Evolutionary conservation across 2,329 filamentous ascomycete species (phyloP).

Genomic region (Plectosphaerella cucumerina): DNA sequence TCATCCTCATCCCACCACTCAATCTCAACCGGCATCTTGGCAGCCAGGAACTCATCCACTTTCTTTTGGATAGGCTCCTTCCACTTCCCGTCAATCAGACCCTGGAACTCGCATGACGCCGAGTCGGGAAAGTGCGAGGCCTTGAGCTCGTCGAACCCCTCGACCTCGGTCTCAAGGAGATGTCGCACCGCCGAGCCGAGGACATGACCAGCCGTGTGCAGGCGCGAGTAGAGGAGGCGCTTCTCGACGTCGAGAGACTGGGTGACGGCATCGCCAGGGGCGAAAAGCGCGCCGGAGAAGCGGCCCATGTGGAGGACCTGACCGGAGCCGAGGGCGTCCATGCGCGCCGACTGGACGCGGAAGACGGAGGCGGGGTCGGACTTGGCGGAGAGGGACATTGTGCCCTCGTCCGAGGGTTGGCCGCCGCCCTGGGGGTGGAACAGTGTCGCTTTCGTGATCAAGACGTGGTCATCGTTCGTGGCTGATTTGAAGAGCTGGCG

Average conservation of each 20-base stretch:
- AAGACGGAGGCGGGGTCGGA: conserved; percentile 34
- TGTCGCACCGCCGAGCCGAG: conserved; percentile 63
- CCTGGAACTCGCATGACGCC: conserved; percentile 64
- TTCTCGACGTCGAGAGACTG: conserved; percentile 59
- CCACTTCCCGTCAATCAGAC: conserved; percentile 59
- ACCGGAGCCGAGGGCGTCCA: conserved; percentile 41
- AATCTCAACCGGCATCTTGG: conserved; percentile 55
- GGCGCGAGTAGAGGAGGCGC: conserved; percentile 59
- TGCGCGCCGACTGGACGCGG: conserved; percentile 53
- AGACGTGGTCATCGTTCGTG: conserved; percentile 45
- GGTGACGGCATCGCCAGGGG: conserved; percentile 36
- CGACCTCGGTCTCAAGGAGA: conserved; percentile 47
- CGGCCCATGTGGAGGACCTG: conserved; percentile 63
- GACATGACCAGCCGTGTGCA: conserved; percentile 72
- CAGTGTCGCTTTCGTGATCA: conserved; percentile 62
- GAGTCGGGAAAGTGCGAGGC: conserved; percentile 67
- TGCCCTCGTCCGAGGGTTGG: conserved; percentile 65
- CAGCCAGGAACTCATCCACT: conserved; percentile 53
- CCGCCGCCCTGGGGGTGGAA: conserved; percentile 74
- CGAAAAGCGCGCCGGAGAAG: conserved; percentile 39
- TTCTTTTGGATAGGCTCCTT: conserved; percentile 58
- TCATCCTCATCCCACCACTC: conserved; percentile 65
- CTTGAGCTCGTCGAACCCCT: conserved; percentile 61
- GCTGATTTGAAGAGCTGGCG: conserved; percentile 55
- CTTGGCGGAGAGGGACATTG: conserved; percentile 36